Base-by-base conservation (phyloP, 441 rosid species). In the Hypseocharis bilobata region DNA sequence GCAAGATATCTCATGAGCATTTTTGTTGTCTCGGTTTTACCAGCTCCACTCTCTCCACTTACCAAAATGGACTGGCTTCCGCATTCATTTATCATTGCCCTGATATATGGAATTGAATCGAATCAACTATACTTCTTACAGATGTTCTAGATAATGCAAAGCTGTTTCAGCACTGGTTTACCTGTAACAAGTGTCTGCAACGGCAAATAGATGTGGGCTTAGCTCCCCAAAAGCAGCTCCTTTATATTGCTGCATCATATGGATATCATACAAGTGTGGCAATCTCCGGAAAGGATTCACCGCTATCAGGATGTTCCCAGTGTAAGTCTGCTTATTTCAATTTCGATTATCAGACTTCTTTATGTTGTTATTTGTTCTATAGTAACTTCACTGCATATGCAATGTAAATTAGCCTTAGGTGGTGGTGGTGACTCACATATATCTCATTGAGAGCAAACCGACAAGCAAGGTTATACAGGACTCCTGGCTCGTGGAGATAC, bases 11-110 rank as follows among this genome's bases (percentile, higher is more conserved):
- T 86, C 98, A 92, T 95, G 42, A 95, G 96, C 99, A 95, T 92
- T 81, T 95, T 95, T 60, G 99, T 91, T 70, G 98, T 95, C 87
- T 95, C 98, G 27, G 99, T 95, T 76, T 95, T 95, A 76, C 99
- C 98, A 72, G 99, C 99, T 69, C 99, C 99, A 67, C 99, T 95
- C 83, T 95, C 99, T 71, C 99, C 99, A 85, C 98, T 91, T 45
- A 94, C 99, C 72, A 94, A 85, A 83, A 94, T 94, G n/a, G 98
- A 87, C 78, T 91, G 88, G 86, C 95, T 94, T 80, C 85, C 88
- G 42, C 96, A 92, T 74, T 94, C 99, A 59, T 91, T 94, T 30
- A 91, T 85, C 99, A 94, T 94, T 67, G 92, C 98, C 84, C 99
- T 94, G 60, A 51, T 94, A 61, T 64, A 40, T 32, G 77, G 64